Conservation (phyloP, 495 filamentous ascomycete genomes). For the Rhypophila decipiens region DNA sequence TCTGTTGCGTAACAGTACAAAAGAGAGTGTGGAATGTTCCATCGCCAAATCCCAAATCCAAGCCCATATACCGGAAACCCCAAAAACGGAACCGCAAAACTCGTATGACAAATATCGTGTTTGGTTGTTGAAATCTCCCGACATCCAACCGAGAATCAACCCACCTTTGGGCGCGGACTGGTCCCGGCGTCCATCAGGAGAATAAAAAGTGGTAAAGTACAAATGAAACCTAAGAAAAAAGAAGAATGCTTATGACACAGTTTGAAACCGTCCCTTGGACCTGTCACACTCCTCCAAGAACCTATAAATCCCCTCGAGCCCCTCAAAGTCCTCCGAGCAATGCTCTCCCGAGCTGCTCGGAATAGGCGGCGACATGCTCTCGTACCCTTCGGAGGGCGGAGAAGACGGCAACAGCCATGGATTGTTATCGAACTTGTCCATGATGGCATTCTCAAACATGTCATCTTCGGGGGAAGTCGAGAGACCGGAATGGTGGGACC, state of each 20-base stretch:
- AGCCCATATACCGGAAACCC: too few species aligned
- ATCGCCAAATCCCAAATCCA: too few species aligned
- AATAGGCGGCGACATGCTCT: constrained; percentile 41
- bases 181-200: too few species aligned
- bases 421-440: constrained; percentile 32
- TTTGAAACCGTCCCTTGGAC: constrained; percentile 33
- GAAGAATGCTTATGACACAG: neutral
- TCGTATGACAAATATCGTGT: too few species aligned
- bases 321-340: constrained; percentile 58
- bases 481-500: constrained; percentile 38
- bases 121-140: too few species aligned
- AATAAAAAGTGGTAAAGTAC: too few species aligned
- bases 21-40: too few species aligned
- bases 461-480: constrained; percentile 38
- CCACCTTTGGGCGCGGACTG: too few species aligned
- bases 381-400: constrained; percentile 42
- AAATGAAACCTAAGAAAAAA: too few species aligned
- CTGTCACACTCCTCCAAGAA: constrained; percentile 84
- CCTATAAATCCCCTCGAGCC: constrained; percentile 75
- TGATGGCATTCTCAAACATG: constrained; percentile 9
- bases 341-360: constrained; percentile 34
- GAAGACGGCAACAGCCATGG: constrained; percentile 41
- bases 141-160: too few species aligned
- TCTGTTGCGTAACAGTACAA: too few species aligned
- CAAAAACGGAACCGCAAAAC: too few species aligned